Evolutionary conservation across 164 flowering plant species (phyloP).

Genomic region (Chloranthus sessilifolius): DNA sequence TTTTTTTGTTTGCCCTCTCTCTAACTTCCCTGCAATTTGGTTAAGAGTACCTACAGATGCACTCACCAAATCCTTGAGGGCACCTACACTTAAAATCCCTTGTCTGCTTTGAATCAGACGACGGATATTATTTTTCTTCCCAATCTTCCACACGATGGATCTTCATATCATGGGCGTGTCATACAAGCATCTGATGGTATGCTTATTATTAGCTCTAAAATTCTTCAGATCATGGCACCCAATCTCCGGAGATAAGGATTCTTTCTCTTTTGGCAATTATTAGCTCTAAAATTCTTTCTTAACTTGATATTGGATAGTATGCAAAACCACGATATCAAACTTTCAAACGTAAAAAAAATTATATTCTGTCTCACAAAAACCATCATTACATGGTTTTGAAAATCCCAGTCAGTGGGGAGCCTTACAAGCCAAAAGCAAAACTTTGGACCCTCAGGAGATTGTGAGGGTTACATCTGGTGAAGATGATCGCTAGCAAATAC

Average conservation of each 20-base stretch:
- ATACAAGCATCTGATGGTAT: too few relatives aligned
- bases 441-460: constrained; percentile 22
- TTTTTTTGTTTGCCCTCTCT: too few relatives aligned
- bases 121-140: too few relatives aligned
- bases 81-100: too few relatives aligned
- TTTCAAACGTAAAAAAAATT: constrained; percentile 14
- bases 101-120: too few relatives aligned
- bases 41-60: too few relatives aligned
- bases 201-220: too few relatives aligned
- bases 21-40: too few relatives aligned
- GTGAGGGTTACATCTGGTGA: constrained; percentile 28
- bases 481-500: constrained; percentile 28
- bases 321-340: constrained; percentile 38
- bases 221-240: too few relatives aligned
- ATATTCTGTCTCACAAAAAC: constrained; percentile 32
- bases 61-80: too few relatives aligned
- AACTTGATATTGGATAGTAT: constrained; percentile 83
- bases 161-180: too few relatives aligned
- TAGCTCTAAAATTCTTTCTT: constrained; percentile 63
- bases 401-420: constrained; percentile 31
- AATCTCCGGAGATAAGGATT: constrained; percentile 37
- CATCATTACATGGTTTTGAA: constrained; percentile 31
- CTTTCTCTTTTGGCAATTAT: constrained; percentile 78
- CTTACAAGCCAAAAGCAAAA: constrained; percentile 36
- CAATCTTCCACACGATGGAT: too few relatives aligned